These are phyloP conservation scores for Strobilomyces dryophilus DNA, from an alignment of 768 basidiomycete species.

Conservation along the genomic window DNA sequence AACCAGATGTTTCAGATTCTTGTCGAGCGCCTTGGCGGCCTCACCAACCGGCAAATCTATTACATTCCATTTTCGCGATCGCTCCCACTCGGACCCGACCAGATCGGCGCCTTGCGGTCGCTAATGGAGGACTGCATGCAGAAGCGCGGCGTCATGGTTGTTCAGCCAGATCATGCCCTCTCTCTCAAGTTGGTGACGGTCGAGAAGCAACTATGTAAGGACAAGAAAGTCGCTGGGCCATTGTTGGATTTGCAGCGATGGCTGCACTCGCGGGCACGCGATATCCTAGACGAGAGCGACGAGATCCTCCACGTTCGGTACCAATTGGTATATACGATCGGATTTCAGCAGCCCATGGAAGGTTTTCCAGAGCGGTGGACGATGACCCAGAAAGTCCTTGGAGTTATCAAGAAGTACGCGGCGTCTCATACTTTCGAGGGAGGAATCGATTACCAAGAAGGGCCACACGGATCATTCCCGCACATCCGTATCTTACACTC, in stretches of 20 bases:
- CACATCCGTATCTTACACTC: not conserved
- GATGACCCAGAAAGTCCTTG: not conserved
- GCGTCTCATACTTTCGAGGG: too few species aligned
- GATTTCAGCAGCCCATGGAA: not conserved
- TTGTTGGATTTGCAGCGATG: not conserved
- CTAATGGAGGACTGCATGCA: not conserved
- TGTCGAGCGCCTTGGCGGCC: not conserved
- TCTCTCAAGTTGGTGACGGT: not conserved
- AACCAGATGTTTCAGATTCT: not conserved
- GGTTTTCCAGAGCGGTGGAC: not conserved
- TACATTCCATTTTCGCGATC: not conserved
- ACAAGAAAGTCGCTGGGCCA: not conserved
- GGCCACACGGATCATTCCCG: not conserved
- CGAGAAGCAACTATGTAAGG: not conserved
- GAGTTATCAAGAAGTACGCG: not conserved
- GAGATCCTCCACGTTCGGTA: not conserved
- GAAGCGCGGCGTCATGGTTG: not conserved
- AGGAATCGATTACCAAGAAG: not conserved
- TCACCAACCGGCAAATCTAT: not conserved
- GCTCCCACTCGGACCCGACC: not conserved
- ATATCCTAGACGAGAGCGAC: not conserved
- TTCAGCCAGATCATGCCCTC: not conserved
- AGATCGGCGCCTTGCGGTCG: not conserved
- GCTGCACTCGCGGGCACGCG: not conserved
- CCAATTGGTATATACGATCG: not conserved